Percentiles rank a stretch among this genome's conserved stretches.
phyloP scores from a whole-genome alignment of 495 filamentous ascomycete species.

The Aspergillus nanangensis region DNA sequence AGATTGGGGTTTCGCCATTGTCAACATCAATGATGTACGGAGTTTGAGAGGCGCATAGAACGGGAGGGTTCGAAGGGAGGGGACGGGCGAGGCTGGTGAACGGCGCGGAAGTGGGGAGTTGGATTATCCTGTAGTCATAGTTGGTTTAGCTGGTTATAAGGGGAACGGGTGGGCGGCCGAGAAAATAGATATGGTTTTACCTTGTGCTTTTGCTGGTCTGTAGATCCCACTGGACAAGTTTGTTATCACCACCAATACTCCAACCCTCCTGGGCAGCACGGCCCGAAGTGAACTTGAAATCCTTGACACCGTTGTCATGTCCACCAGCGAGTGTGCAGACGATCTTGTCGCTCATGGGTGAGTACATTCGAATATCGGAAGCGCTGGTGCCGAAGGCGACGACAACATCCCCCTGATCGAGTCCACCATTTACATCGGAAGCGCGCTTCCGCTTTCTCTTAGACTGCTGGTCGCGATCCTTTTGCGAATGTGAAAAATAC shows the following conservation, averaged over 20 bases:
- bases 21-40: conserved; percentile 48
- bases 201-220: conserved; percentile 39
- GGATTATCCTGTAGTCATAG: conserved; percentile 35
- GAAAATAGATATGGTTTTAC: conserved; percentile 24
- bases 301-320: conserved; percentile 50
- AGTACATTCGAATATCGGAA: conserved; percentile 52
- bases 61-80: conserved; percentile 35
- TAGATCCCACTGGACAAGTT: conserved; percentile 58
- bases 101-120: conserved; percentile 39
- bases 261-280: conserved; percentile 42
- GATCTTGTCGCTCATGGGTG: conserved; percentile 46
- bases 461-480: conserved; percentile 31
- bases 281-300: conserved; percentile 53
- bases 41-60: conserved; percentile 54
- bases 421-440: conserved; percentile 41
- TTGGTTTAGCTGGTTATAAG: conserved; percentile 5
- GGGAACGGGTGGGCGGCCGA: background rate
- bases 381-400: conserved; percentile 52
- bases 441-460: conserved; percentile 57
- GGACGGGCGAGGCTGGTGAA: conserved; percentile 38
- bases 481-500: conserved; percentile 32
- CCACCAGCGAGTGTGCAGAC: conserved; percentile 45
- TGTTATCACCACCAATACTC: conserved; percentile 58
- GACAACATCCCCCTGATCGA: conserved; percentile 39
- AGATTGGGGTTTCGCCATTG: conserved; percentile 32